Conservation (phyloP, 306 rosid genomes). For the Luffa aegyptiaca region DNA sequence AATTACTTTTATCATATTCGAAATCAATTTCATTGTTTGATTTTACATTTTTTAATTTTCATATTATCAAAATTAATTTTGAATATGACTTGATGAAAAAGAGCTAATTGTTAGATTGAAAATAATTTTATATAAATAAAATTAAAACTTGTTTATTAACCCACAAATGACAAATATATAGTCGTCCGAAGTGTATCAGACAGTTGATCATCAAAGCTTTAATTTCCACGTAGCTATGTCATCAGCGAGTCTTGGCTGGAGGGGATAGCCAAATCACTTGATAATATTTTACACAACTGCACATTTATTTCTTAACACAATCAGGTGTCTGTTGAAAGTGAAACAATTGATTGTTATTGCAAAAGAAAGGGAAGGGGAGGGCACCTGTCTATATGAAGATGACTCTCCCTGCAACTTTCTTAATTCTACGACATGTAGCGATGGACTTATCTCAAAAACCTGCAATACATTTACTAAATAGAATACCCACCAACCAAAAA, state of each 20-base stretch:
- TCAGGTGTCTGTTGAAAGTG: neutral
- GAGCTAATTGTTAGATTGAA: too few species aligned
- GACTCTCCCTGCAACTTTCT: conserved; percentile 74
- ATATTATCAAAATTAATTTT: too few species aligned
- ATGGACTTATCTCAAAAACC: conserved; percentile 74
- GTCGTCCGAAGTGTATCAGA: neutral
- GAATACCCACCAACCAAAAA: neutral
- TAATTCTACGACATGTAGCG: conserved; percentile 61
- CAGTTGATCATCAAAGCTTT: neutral
- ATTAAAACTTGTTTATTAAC: too few species aligned
- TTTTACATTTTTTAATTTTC: too few species aligned
- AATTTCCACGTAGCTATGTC: conserved; percentile 10
- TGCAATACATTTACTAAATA: conserved; percentile 14
- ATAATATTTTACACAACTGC: conserved; percentile 73
- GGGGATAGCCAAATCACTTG: conserved; percentile 57
- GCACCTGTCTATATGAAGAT: conserved; percentile 71
- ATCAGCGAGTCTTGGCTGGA: conserved; percentile 27
- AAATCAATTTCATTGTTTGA: too few species aligned
- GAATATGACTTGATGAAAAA: too few species aligned
- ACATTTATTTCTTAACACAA: neutral
- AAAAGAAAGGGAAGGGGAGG: neutral
- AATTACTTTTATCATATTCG: too few species aligned
- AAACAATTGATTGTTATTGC: too few species aligned
- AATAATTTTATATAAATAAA: too few species aligned
- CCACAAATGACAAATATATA: too few species aligned